Conservation (phyloP, 1,284 basidiomycete species). For the Erythrobasidium hasegawianum region DNA sequence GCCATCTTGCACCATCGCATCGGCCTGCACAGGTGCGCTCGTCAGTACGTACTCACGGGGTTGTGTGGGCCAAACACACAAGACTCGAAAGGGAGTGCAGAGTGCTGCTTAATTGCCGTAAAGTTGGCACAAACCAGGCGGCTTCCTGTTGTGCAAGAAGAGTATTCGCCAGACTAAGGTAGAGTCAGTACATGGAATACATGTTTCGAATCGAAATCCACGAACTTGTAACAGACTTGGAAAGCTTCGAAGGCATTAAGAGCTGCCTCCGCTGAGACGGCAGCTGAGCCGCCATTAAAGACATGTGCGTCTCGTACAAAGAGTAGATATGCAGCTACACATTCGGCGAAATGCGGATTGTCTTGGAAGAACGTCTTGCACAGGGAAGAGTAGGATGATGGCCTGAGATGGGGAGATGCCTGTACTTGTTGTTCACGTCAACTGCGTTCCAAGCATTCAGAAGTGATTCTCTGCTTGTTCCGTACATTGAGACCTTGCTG, state of each 20-base stretch:
- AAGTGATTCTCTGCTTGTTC: not conserved
- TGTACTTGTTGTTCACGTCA: conserved; percentile 6
- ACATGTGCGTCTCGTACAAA: conserved; percentile 38
- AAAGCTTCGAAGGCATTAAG: conserved; percentile 34
- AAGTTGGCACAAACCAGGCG: conserved; percentile 46
- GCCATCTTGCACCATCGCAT: conserved; percentile 35
- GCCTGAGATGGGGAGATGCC: conserved; percentile 31
- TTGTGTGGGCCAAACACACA: no score
- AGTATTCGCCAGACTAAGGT: conserved; percentile 41
- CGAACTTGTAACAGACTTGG: conserved; percentile 41
- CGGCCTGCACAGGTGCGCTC: no score
- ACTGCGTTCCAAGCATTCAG: not conserved
- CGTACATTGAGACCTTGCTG: conserved; percentile 21
- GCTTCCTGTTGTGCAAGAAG: conserved; percentile 47
- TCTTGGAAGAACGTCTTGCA: conserved; percentile 36
- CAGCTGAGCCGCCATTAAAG: not conserved
- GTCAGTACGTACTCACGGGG: no score
- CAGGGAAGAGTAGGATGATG: conserved; percentile 33
- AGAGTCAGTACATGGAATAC: not conserved
- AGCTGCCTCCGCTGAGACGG: not conserved
- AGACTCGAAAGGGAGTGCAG: conserved; percentile 39
- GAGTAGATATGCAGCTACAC: conserved; percentile 40
- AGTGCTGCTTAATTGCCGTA: conserved; percentile 38
- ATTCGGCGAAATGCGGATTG: conserved; percentile 38
- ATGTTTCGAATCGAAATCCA: not conserved